phyloP scores from a whole-genome alignment of 2,329 filamentous ascomycete species.

The Cladosporium austrohemisphaericum region DNA sequence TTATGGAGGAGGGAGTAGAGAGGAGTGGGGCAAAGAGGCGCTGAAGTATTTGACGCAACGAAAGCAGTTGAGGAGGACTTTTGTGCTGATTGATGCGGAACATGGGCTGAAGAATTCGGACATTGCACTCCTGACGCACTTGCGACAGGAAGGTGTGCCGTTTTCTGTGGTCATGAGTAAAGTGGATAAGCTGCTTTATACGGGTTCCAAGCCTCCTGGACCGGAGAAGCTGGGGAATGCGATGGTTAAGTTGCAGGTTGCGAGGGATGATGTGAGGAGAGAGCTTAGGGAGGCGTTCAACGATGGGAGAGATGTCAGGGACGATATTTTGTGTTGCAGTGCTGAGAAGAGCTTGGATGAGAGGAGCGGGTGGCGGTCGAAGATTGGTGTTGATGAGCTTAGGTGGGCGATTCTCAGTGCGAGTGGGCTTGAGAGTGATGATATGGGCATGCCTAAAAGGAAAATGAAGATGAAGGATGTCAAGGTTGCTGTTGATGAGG shows the following conservation, averaged over 20 bases:
- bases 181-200: constrained; percentile 54
- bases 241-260: constrained; percentile 34
- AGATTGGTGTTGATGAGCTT: constrained; percentile 59
- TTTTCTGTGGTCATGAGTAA: constrained; percentile 67
- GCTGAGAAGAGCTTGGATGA: constrained; percentile 46
- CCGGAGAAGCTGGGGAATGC: constrained; percentile 27
- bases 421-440: constrained; percentile 50
- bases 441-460: constrained; percentile 17
- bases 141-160: constrained; percentile 55
- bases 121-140: constrained; percentile 51
- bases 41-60: constrained; percentile 63
- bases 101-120: constrained; percentile 64
- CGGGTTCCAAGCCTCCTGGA: constrained; percentile 25
- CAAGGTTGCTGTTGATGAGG: neutral
- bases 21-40: constrained; percentile 63
- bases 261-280: constrained; percentile 39
- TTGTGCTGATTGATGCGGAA: constrained; percentile 60
- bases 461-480: neutral
- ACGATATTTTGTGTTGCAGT: constrained; percentile 60
- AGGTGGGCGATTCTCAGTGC: constrained; percentile 63
- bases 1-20: constrained; percentile 60
- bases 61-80: constrained; percentile 61
- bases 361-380: constrained; percentile 47
- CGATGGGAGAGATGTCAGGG: constrained; percentile 42
- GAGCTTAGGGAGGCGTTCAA: constrained; percentile 40